A percentile compares a stretch with the other conserved stretches of the same genome.
Evolutionary conservation across 805 yeast species (phyloP).

Genomic region (Nakazawaea pomicola): DNA sequence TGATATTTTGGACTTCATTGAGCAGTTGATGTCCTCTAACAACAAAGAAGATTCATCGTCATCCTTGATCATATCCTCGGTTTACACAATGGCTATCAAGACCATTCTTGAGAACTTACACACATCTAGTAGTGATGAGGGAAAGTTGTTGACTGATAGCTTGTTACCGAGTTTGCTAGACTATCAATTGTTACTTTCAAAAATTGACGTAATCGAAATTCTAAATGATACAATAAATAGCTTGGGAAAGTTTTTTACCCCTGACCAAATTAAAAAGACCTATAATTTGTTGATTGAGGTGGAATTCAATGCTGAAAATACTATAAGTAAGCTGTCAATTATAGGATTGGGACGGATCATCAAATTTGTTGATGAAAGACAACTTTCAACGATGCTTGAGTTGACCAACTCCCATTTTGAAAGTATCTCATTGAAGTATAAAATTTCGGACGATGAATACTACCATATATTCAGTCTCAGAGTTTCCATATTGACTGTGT

Average conservation of each 20-base stretch:
- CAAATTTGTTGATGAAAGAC: slow-evolving; percentile 18
- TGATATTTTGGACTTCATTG: slow-evolving; percentile 26
- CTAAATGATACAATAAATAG: slow-evolving; percentile 49
- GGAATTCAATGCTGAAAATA: slow-evolving; percentile 35
- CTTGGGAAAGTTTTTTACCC: slow-evolving; percentile 28
- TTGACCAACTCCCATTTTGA: slow-evolving; percentile 15
- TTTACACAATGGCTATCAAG: slow-evolving; percentile 49
- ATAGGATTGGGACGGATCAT: slow-evolving; percentile 33
- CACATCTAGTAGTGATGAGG: slow-evolving; percentile 16
- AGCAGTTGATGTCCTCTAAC: slow-evolving; percentile 18
- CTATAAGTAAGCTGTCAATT: slow-evolving; percentile 40
- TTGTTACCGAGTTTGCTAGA: slow-evolving; percentile 33
- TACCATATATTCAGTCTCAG: slow-evolving; percentile 8
- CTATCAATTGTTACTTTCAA: slow-evolving; percentile 21
- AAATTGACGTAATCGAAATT: slow-evolving; percentile 58
- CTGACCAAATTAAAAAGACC: slow-evolving; percentile 18
- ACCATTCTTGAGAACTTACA: slow-evolving; percentile 32
- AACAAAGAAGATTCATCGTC: slow-evolving; percentile 11
- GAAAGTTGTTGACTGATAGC: slow-evolving; percentile 26
- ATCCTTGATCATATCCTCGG: slow-evolving; percentile 37
- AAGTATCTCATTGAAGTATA: background rate
- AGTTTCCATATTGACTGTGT: slow-evolving; percentile 10
- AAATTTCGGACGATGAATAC: background rate
- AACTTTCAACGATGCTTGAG: slow-evolving; percentile 18
- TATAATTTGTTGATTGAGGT: slow-evolving; percentile 28